These are phyloP conservation scores for Sporisorium iseilematis-ciliati DNA, from an alignment of 1,284 basidiomycete species.

Conservation along the genomic window DNA sequence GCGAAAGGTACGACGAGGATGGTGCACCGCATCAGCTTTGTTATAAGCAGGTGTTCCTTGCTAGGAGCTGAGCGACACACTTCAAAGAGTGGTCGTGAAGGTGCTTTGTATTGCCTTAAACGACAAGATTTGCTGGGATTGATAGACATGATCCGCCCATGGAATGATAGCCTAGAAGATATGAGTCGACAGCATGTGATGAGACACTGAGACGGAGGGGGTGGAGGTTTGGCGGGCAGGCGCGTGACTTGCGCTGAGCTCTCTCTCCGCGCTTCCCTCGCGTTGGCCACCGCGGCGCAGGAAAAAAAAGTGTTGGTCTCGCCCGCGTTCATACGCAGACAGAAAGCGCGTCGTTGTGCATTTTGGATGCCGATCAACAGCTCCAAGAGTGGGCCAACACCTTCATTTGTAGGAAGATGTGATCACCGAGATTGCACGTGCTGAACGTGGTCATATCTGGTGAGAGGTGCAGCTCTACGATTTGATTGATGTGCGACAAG, in stretches of 20 bases:
- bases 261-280: neutral
- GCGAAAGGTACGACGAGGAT: constrained; percentile 46
- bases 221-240: neutral
- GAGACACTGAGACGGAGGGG: too few species aligned
- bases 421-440: neutral
- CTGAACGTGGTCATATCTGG: neutral
- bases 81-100: neutral
- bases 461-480: neutral
- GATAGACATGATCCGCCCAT: neutral
- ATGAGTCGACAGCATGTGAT: neutral
- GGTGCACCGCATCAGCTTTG: constrained; percentile 49
- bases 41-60: constrained; percentile 37
- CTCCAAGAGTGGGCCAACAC: neutral
- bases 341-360: constrained; percentile 9
- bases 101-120: neutral
- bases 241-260: constrained; percentile 8
- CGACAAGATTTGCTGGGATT: neutral
- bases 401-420: neutral
- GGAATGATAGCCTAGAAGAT: neutral
- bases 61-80: constrained; percentile 8
- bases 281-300: neutral
- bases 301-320: constrained; percentile 17
- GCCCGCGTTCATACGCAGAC: too few species aligned
- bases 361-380: constrained; percentile 5
- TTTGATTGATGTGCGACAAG: neutral